Evolutionary conservation across 2,329 filamentous ascomycete genomes (phyloP), one percentile per base, ranked within the genome.

Genomic region (Aschersonia sp.): DNA sequence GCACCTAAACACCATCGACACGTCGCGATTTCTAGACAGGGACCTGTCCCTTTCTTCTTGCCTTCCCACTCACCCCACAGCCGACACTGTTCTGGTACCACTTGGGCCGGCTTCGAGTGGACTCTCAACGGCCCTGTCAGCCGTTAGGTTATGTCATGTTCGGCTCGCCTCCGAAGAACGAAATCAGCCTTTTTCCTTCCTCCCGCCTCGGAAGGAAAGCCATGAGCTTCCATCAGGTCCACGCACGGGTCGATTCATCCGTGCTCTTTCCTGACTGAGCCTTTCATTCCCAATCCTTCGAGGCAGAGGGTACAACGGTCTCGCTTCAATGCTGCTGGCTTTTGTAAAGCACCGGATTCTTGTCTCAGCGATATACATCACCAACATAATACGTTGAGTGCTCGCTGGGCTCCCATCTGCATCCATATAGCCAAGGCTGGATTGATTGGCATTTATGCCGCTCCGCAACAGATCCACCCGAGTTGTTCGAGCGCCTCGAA

Each of bases 171-270:
- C 49, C 49, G 46, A 46, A 4, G 35, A 39, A 12, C 12, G 35
- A 39, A 22, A 22, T 22, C 22, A 22, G 22, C 22, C 22, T 22
- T 22, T 22, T 22, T 22, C 22, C 22, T 22, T 22, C 22, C 2
- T 22, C 22, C 22, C 22, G 22, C 22, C 22, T 39, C 9, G 35
- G 40, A 22, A 42, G 14, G 7, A 42, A 42, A 42, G 14, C 11
- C 40, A 42, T 14, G n/a, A 11, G 10, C n/a, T 47, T 30, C 42
- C 33, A 44, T 30, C 8, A 37, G 41, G 29, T 29, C 35, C 29
- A 41, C 49, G 44, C 46, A 50, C 44, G 49, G 44, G 46, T 47
- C 29, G 33, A 47, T 49, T 50, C 42, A 46, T 46, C 46, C 46
- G 49, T 49, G 49, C 44, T 44, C 41, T 31, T 30, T 43, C 31